Evolutionary conservation across 805 yeast genomes (phyloP), one percentile per base, ranked within the genome.

Genomic region (Isabelozyma gotoi): DNA sequence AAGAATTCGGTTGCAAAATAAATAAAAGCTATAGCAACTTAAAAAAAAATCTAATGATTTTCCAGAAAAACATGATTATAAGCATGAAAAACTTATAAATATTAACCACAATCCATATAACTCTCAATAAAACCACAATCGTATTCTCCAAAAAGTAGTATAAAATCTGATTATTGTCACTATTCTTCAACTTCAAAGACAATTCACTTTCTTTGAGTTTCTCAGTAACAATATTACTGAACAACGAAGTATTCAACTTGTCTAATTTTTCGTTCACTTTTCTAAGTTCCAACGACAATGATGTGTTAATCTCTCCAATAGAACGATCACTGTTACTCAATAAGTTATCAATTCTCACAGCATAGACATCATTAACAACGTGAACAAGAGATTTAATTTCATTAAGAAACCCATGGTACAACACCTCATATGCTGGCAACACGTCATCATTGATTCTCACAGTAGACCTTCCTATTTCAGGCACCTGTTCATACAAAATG

Each of bases 291-390:
- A 85, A 62, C 8, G 88, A 75, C 35, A 84, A 60, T 1, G 89
- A 81, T 0, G 92, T 85, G 57, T 82, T 85, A 42, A 85, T 80
- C 54, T 84, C 91, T 47, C 88, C 85, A 45, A 82, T 77, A 8
- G 85, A 76, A 49, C 91, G 67, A 62, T 85, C 90, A 40, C 85
- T 80, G 31, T 74, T 69, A 12, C 84, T 80, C 37, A 85, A 65
- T 43, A 84, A 57, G 39, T 77, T 81, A 53, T 85, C 90, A 33
- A 84, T 74, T 55, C 71, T 73, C 43, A 74, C 73, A 0, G 84
- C 77, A 46, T 76, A 74, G 41, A 73, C 62, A 39, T 67, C 73
- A 45, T 71, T 69, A 12, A 68, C 64, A 43, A 64, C 47, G 35
- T 65, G 71, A 32, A 61, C 55, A 8, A 70, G 53, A 5, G 72